phyloP scores from a whole-genome alignment of 768 basidiomycete species.

The Boletus rubroflammeus region DNA sequence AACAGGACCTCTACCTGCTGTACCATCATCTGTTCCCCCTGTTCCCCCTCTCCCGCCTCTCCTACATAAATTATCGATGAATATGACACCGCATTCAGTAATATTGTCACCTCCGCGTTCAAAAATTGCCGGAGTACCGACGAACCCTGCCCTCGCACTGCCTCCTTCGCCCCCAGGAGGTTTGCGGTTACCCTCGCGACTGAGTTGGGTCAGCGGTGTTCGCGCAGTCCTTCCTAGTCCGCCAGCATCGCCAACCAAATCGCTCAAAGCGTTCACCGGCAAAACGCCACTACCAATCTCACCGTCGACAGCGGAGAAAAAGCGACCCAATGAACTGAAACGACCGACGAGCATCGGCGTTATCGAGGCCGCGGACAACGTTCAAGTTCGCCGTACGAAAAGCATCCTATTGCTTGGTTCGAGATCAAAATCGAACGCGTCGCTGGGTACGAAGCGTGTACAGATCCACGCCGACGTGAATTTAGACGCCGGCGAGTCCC shows the following conservation, averaged over 20 bases:
- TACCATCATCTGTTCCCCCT: conserved; percentile 23
- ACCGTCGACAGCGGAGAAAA: conserved; percentile 5
- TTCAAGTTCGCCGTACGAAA: conserved; percentile 27
- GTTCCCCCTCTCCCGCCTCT: conserved; percentile 29
- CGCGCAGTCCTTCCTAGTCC: conserved; percentile 30
- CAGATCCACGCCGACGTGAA: conserved; percentile 28
- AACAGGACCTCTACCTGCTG: conserved; percentile 28
- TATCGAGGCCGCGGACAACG: conserved; percentile 29
- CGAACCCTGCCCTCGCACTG: conserved; percentile 10
- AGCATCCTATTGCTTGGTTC: conserved; percentile 32
- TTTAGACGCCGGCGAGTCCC: conserved; percentile 5
- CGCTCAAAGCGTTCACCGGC: conserved; percentile 4
- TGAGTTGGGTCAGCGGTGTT: conserved; percentile 27
- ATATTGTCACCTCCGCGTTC: conserved; percentile 9
- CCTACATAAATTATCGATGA: conserved; percentile 14
- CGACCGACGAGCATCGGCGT: conserved; percentile 29
- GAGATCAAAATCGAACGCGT: conserved; percentile 21
- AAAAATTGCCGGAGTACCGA: background rate
- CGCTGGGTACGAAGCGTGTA: conserved; percentile 25
- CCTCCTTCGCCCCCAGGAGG: conserved; percentile 29
- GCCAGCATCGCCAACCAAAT: conserved; percentile 27
- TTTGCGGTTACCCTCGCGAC: conserved; percentile 31
- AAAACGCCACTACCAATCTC: conserved; percentile 3
- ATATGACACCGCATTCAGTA: background rate
- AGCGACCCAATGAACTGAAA: conserved; percentile 11